Conservation (phyloP, 768 basidiomycete genomes). For the Agaricus sinodeliciosus region DNA sequence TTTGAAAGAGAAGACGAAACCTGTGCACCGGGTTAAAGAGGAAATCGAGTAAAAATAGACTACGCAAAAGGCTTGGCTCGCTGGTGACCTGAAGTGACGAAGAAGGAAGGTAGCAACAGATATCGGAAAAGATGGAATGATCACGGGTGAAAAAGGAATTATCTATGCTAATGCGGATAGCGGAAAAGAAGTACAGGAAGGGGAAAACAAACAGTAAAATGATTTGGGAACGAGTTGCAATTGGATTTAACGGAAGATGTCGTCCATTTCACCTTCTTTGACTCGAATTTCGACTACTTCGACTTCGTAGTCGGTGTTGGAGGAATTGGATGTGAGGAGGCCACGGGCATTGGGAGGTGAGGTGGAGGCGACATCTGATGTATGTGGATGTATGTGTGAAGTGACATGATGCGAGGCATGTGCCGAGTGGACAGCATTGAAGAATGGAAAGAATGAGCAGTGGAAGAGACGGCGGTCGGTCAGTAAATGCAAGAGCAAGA, state of each 20-base stretch:
- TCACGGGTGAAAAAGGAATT: neutral
- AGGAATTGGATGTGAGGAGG: constrained; percentile 60
- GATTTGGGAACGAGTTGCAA: neutral
- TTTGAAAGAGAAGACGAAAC: neutral
- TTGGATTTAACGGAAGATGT: neutral
- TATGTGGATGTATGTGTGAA: constrained; percentile 4
- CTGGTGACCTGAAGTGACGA: neutral
- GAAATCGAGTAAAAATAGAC: neutral
- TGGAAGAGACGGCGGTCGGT: constrained; percentile 11
- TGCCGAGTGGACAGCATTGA: constrained; percentile 1
- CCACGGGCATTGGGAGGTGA: constrained; percentile 68
- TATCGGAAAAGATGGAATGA: neutral
- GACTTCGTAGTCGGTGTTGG: constrained; percentile 71
- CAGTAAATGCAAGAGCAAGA: constrained; percentile 16
- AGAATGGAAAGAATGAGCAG: constrained; percentile 11
- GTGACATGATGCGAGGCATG: constrained; percentile 13
- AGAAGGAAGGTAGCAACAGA: neutral
- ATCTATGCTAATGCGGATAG: neutral
- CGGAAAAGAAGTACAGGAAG: neutral
- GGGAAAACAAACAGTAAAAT: neutral
- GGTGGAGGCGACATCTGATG: constrained; percentile 71
- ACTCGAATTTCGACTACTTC: constrained; percentile 88
- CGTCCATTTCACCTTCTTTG: constrained; percentile 58
- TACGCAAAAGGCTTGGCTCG: too few species aligned
- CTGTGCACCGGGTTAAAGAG: neutral